Evolutionary conservation across 805 yeast species (phyloP).

Genomic region (Suhomyces canberraensis): DNA sequence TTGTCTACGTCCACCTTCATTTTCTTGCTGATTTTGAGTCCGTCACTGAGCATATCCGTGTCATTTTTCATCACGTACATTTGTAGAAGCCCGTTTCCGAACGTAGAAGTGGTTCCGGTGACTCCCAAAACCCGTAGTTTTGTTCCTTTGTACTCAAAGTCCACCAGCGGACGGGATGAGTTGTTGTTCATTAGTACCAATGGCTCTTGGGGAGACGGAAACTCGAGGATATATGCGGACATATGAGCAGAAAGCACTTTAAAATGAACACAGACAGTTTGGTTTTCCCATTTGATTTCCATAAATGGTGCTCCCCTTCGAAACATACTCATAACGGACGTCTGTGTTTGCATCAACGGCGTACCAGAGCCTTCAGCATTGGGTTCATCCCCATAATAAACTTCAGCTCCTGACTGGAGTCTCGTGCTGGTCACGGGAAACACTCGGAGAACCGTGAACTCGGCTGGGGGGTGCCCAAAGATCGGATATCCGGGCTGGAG

Average conservation of each 20-base stretch:
- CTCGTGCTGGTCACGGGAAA: constrained; percentile 19
- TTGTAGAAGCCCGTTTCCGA: constrained; percentile 29
- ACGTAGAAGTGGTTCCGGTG: constrained; percentile 33
- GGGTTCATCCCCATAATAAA: constrained; percentile 10
- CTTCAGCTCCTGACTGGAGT: constrained; percentile 18
- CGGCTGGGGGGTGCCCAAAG: constrained; percentile 12
- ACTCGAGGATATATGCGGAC: constrained; percentile 24
- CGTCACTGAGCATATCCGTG: constrained; percentile 21
- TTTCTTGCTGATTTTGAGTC: constrained; percentile 8
- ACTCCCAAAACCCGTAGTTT: constrained; percentile 31
- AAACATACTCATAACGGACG: constrained; percentile 22
- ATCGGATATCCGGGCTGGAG: constrained; percentile 12
- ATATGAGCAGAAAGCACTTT: constrained; percentile 25
- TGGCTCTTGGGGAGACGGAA: constrained; percentile 10
- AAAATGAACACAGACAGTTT: constrained; percentile 23
- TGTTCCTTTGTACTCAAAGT: constrained; percentile 23
- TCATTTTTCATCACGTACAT: constrained; percentile 17
- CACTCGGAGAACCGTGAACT: constrained; percentile 9
- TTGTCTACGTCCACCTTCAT: constrained; percentile 12
- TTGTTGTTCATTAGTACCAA: constrained; percentile 25
- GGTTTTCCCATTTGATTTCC: constrained; percentile 14
- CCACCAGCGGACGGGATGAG: constrained; percentile 29
- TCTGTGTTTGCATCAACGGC: constrained; percentile 13
- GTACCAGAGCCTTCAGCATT: background rate
- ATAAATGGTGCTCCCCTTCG: constrained; percentile 30